These are phyloP conservation scores for Gyrodon lividus DNA, from an alignment of 768 basidiomycete species.

Conservation along the genomic window DNA sequence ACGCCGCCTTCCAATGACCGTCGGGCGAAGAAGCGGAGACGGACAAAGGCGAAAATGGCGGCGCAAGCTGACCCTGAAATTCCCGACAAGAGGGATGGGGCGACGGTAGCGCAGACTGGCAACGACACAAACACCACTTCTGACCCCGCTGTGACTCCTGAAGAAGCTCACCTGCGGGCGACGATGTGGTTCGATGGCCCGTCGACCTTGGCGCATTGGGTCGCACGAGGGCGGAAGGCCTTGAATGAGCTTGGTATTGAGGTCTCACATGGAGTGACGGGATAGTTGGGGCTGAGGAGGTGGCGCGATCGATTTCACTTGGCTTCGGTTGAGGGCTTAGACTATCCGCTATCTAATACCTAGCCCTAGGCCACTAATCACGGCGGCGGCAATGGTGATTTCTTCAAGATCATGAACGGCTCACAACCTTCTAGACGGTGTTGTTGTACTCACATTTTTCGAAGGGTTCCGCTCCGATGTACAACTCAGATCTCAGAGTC, in stretches of 20 bases:
- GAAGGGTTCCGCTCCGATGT: too few species aligned
- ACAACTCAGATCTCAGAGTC: too few species aligned
- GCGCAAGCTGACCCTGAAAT: neutral
- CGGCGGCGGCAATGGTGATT: neutral
- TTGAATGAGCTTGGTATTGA: conserved; percentile 48
- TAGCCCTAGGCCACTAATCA: neutral
- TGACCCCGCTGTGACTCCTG: conserved; percentile 3
- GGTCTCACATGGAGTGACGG: conserved; percentile 42
- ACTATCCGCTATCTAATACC: neutral
- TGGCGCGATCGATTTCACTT: neutral
- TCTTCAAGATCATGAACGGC: too few species aligned
- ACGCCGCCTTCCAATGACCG: neutral
- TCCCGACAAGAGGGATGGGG: neutral
- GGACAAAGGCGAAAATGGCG: neutral
- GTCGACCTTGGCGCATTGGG: conserved; percentile 48
- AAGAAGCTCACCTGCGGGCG: conserved; percentile 5
- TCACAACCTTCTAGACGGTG: neutral
- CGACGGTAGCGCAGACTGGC: conserved; percentile 3
- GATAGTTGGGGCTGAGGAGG: conserved; percentile 2
- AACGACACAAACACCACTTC: conserved; percentile 18
- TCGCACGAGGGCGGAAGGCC: conserved; percentile 47
- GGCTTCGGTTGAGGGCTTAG: neutral
- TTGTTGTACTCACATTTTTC: too few species aligned
- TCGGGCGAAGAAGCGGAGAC: neutral
- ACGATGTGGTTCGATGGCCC: conserved; percentile 56